Conservation (phyloP, 257 asterid species). For the Forsythia viridissima region DNA sequence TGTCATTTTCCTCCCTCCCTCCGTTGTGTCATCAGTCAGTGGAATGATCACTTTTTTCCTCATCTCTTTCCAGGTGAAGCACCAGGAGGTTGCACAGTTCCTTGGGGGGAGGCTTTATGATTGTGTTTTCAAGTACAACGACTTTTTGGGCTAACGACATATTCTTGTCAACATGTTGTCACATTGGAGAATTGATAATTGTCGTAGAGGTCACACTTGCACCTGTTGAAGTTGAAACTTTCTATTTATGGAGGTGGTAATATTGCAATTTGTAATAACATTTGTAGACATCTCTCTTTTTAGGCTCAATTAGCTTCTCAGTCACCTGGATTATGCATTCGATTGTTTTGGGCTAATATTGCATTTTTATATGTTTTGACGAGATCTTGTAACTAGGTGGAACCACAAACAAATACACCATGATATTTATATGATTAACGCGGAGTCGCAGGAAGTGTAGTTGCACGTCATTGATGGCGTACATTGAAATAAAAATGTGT, state of each 20-base stretch:
- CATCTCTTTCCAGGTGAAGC: conserved; percentile 76
- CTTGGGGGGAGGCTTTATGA: conserved; percentile 97
- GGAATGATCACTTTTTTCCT: conserved; percentile 1
- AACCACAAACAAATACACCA: background rate
- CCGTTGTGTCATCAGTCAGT: background rate
- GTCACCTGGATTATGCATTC: too few species aligned
- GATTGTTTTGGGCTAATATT: background rate
- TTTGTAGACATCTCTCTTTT: too few species aligned
- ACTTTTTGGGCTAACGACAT: conserved; percentile 32
- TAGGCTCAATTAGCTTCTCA: too few species aligned
- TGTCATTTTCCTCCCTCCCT: background rate
- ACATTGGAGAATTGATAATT: too few species aligned
- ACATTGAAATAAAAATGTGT: background rate
- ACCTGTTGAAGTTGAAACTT: too few species aligned
- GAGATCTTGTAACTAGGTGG: background rate
- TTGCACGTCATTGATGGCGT: background rate
- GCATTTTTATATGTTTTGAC: background rate
- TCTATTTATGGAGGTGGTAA: too few species aligned
- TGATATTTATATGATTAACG: background rate
- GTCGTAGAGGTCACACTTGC: too few species aligned
- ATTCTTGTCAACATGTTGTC: too few species aligned
- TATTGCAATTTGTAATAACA: too few species aligned
- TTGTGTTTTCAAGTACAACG: conserved; percentile 83
- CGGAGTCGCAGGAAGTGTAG: background rate
- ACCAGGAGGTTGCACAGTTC: conserved; percentile 91